These are phyloP conservation scores for Globisporangium apiculatum DNA, from an alignment of 352 stramenopile genomes.

Conservation along the genomic window DNA sequence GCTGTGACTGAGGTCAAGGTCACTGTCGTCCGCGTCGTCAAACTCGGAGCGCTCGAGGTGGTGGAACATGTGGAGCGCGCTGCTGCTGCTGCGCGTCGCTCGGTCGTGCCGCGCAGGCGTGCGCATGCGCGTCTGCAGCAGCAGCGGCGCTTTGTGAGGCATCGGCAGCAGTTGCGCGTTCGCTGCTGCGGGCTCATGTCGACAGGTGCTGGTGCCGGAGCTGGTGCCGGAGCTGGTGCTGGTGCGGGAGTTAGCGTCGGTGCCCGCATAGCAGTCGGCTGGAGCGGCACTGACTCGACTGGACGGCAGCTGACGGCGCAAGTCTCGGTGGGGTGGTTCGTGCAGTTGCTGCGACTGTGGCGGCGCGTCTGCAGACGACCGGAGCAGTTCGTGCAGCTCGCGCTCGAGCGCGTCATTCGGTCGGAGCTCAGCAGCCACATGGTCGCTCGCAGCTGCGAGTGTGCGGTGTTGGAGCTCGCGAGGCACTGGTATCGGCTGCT, in stretches of 20 bases:
- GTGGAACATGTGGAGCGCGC: not conserved
- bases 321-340: not conserved
- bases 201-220: not conserved
- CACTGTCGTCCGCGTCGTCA: not conserved
- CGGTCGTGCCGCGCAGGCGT: constrained; percentile 26
- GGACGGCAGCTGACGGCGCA: not conserved
- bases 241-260: too few relatives aligned
- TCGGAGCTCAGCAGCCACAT: constrained; percentile 4
- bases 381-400: constrained; percentile 9
- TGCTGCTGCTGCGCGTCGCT: constrained; percentile 17
- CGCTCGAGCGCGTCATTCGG: constrained; percentile 15
- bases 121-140: constrained; percentile 21
- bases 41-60: constrained; percentile 5
- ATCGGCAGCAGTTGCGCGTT: not conserved
- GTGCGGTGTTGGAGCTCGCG: not conserved
- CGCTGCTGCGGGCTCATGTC: not conserved
- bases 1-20: constrained; percentile 1
- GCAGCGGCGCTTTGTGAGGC: constrained; percentile 17
- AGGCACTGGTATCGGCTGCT: not conserved
- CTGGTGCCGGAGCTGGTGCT: too few relatives aligned
- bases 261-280: too few relatives aligned
- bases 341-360: not conserved
- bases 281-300: not conserved
- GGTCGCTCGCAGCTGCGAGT: not conserved
- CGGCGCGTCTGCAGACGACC: not conserved